Percentiles rank a stretch among this genome's conserved stretches.
These are phyloP conservation scores for Cinchona pubescens DNA, from an alignment of 257 asterid species.

Conservation along the genomic window DNA sequence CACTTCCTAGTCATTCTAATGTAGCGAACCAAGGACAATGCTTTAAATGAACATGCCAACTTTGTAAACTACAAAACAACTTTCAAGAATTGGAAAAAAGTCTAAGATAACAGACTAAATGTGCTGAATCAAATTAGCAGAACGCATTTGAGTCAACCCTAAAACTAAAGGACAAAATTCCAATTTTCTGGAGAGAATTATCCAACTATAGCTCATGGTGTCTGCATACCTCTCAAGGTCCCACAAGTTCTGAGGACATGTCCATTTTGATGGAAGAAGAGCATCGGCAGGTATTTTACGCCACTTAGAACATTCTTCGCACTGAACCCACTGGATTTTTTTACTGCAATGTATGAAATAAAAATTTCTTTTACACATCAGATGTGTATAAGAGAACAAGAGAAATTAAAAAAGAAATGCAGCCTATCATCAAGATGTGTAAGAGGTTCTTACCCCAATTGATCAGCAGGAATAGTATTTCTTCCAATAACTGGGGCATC, in stretches of 20 bases:
- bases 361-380: constrained; percentile 1
- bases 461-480: constrained; percentile 72
- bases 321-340: constrained; percentile 74
- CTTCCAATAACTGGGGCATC: constrained; percentile 81
- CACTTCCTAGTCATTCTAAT: no score
- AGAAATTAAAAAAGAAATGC: constrained; percentile 1
- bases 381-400: no score
- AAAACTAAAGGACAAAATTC: no score
- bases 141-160: background rate
- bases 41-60: no score
- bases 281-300: constrained; percentile 77
- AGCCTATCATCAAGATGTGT: constrained; percentile 17
- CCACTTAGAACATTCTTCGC: constrained; percentile 95
- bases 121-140: background rate
- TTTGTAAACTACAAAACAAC: no score
- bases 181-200: background rate
- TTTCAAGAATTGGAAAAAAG: background rate
- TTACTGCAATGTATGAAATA: constrained; percentile 36
- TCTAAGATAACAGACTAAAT: background rate
- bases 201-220: constrained; percentile 5
- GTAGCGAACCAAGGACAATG: no score
- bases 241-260: constrained; percentile 66
- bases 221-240: constrained; percentile 61
- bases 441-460: constrained; percentile 58
- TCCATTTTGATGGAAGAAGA: constrained; percentile 73